Percentiles rank a stretch among this genome's conserved stretches.
Evolutionary conservation across 768 basidiomycete genomes (phyloP).

Genomic region (Boletus rubroflammeus): DNA sequence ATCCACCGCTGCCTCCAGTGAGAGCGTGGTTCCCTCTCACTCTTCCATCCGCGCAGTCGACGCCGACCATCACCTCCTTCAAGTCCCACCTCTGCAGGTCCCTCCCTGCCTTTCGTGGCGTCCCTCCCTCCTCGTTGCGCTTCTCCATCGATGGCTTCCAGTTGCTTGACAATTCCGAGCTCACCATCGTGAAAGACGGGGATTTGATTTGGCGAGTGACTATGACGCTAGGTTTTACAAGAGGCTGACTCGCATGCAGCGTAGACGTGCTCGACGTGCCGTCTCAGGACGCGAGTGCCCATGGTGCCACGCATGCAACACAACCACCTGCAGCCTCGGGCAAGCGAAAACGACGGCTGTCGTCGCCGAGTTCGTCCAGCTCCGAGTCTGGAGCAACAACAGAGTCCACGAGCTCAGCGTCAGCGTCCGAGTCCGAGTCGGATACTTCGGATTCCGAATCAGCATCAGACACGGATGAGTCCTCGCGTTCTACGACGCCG

Average conservation of each 20-base stretch:
- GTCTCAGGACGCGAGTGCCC: no score
- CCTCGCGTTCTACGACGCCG: neutral
- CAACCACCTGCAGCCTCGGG: neutral
- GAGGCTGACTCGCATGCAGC: constrained; percentile 10
- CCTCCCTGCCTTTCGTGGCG: constrained; percentile 7
- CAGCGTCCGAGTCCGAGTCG: constrained; percentile 26
- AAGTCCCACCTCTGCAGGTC: constrained; percentile 20
- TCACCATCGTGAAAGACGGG: constrained; percentile 26
- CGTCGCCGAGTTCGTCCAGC: constrained; percentile 13
- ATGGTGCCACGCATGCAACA: neutral
- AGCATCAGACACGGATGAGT: constrained; percentile 13
- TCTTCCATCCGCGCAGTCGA: neutral
- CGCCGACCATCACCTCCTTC: constrained; percentile 10
- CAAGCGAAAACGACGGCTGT: constrained; percentile 28
- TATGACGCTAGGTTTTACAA: no score
- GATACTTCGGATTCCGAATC: constrained; percentile 17
- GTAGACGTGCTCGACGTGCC: constrained; percentile 10
- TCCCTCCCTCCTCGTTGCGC: constrained; percentile 2
- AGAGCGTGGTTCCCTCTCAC: constrained; percentile 50
- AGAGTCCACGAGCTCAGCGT: constrained; percentile 17
- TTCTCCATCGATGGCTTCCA: constrained; percentile 30
- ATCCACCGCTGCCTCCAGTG: constrained; percentile 43
- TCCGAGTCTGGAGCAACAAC: constrained; percentile 23
- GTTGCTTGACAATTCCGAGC: constrained; percentile 26
- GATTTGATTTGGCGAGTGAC: constrained; percentile 26